Evolutionary conservation across 2,329 filamentous ascomycete genomes (phyloP).

Genomic region (Dothistroma septosporum): DNA sequence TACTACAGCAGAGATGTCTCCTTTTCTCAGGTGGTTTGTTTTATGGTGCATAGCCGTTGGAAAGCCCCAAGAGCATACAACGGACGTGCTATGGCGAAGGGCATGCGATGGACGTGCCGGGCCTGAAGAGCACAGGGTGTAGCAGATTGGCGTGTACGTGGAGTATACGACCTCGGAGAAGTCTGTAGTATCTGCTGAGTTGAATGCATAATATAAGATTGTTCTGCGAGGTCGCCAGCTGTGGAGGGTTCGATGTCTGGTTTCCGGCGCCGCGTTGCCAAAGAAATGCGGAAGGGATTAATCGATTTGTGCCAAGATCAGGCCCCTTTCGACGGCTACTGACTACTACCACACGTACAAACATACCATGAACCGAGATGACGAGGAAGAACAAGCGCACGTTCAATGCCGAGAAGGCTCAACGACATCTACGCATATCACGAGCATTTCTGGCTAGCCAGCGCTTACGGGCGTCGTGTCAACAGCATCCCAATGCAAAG

Average conservation of each 20-base stretch:
- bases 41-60: background rate
- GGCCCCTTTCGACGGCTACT: too few relatives aligned
- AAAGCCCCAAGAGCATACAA: background rate
- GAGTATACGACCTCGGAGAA: too few relatives aligned
- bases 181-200: background rate
- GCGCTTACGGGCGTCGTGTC: too few relatives aligned
- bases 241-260: background rate
- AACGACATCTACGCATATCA: too few relatives aligned
- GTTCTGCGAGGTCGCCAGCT: background rate
- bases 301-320: background rate
- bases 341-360: too few relatives aligned
- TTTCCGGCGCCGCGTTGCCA: background rate
- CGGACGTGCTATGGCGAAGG: slow-evolving; percentile 4
- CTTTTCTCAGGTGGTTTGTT: background rate
- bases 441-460: too few relatives aligned
- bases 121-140: slow-evolving; percentile 4
- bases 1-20: slow-evolving; percentile 1
- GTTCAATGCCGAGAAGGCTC: too few relatives aligned
- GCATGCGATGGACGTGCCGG: slow-evolving; percentile 5
- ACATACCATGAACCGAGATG: too few relatives aligned
- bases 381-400: too few relatives aligned
- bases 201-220: background rate
- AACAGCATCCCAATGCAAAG: too few relatives aligned
- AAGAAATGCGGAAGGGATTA: background rate
- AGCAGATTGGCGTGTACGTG: background rate